Evolutionary conservation across 257 asterid genomes (phyloP).

Genomic region (Petunia axillaris): DNA sequence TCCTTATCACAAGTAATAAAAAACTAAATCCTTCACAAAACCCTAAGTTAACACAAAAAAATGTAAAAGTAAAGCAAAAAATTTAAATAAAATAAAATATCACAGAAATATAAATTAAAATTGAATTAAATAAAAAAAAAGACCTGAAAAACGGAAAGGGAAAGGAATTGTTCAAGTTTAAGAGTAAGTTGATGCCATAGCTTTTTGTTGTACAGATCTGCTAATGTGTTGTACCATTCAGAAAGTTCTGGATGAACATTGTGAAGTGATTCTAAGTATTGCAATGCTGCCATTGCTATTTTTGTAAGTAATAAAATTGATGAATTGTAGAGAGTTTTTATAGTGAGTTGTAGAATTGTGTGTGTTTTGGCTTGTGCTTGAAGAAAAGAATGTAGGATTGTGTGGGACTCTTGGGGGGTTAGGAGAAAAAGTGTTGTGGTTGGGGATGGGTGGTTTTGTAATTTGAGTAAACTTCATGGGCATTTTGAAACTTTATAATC

Average conservation of each 20-base stretch:
- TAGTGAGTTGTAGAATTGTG: no score
- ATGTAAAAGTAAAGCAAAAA: background rate
- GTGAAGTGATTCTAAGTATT: conserved; percentile 72
- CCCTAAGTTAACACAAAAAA: background rate
- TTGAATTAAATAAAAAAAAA: background rate
- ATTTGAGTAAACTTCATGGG: no score
- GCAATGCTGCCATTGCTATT: conserved; percentile 79
- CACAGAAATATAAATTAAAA: background rate
- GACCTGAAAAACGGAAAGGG: conserved; percentile 89
- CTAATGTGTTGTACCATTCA: conserved; percentile 80
- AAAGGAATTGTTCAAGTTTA: conserved; percentile 92
- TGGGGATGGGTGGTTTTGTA: no score
- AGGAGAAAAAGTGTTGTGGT: no score
- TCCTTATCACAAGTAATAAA: background rate
- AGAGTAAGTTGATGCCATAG: conserved; percentile 97
- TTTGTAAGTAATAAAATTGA: no score
- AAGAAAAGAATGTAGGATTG: no score
- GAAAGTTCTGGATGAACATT: conserved; percentile 76
- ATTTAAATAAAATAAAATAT: background rate
- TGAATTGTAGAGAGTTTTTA: no score
- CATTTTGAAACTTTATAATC: no score
- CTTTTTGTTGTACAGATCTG: conserved; percentile 96
- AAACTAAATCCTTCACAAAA: background rate
- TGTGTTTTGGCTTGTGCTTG: no score
- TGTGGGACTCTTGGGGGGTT: no score